Evolutionary conservation across 352 stramenopile species (phyloP).

Genomic region (Pythium aquatile): DNA sequence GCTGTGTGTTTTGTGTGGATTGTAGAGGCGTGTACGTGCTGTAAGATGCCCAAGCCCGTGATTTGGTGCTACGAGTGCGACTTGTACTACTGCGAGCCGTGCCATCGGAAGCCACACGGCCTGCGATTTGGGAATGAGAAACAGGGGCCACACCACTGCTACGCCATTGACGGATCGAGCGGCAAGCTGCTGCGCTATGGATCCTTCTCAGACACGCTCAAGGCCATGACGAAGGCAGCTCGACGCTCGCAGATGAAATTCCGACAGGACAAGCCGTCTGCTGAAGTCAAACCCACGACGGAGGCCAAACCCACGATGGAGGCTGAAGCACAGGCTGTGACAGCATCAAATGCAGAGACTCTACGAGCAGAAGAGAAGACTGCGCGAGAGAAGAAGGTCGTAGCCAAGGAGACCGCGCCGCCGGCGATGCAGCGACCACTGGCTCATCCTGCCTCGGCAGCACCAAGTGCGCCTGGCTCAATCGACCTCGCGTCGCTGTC

Average conservation of each 20-base stretch:
- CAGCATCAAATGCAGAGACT: background rate
- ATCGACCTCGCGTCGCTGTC: background rate
- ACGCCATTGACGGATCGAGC: slow-evolving; percentile 51
- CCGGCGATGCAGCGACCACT: background rate
- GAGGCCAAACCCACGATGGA: background rate
- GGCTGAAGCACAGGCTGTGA: background rate
- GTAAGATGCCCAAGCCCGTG: slow-evolving; percentile 31
- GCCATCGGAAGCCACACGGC: slow-evolving; percentile 55
- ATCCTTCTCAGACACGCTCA: slow-evolving; percentile 42
- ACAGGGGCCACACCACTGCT: slow-evolving; percentile 44
- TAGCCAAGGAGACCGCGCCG: background rate
- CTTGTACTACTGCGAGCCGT: slow-evolving; percentile 55
- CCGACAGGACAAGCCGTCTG: background rate
- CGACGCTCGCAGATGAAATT: slow-evolving; percentile 9
- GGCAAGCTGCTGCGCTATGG: slow-evolving; percentile 46
- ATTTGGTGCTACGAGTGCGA: slow-evolving; percentile 76
- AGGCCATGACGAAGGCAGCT: slow-evolving; percentile 29
- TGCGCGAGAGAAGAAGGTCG: background rate
- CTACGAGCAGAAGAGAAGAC: background rate
- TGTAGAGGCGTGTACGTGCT: slow-evolving; percentile 47
- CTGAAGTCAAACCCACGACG: background rate
- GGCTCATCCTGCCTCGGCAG: background rate
- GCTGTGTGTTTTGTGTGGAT: background rate
- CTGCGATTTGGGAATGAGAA: slow-evolving; percentile 36
- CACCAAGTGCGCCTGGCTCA: background rate